These are phyloP conservation scores for Acidiella bohemica DNA, from an alignment of 495 filamentous ascomycete species.

Conservation along the genomic window DNA sequence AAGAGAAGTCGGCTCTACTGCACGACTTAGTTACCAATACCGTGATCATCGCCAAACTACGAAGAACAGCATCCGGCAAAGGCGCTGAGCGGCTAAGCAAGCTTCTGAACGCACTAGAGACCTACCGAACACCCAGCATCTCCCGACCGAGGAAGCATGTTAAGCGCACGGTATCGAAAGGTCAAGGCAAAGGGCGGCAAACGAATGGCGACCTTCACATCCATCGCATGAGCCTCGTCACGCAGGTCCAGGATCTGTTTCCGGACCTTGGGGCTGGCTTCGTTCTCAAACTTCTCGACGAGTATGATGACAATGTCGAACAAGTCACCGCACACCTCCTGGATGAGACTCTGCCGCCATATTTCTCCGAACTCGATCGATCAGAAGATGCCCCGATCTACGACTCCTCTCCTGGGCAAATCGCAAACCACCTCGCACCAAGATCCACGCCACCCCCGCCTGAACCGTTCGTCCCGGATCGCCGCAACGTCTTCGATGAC, in stretches of 20 bases:
- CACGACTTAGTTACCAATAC: constrained; percentile 51
- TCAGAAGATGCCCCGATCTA: constrained; percentile 21
- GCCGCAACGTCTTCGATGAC: constrained; percentile 63
- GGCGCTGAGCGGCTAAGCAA: constrained; percentile 41
- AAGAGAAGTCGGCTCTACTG: constrained; percentile 41
- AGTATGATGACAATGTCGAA: constrained; percentile 65
- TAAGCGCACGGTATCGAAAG: constrained; percentile 45
- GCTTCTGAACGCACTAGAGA: constrained; percentile 41
- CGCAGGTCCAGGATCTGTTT: constrained; percentile 84
- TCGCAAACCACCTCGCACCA: constrained; percentile 27
- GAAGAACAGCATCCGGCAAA: constrained; percentile 23
- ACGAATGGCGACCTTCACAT: constrained; percentile 50
- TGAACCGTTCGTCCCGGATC: constrained; percentile 25
- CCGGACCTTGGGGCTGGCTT: constrained; percentile 78
- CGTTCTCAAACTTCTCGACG: constrained; percentile 62
- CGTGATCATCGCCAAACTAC: constrained; percentile 32
- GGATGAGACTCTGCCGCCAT: constrained; percentile 59
- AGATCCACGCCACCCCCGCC: constrained; percentile 30
- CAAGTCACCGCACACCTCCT: constrained; percentile 71
- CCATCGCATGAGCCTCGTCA: constrained; percentile 70
- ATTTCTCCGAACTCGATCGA: constrained; percentile 43
- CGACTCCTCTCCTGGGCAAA: constrained; percentile 24
- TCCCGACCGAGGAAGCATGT: constrained; percentile 38
- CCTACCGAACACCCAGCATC: constrained; percentile 36
- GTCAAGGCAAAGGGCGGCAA: constrained; percentile 43